Base-by-base conservation (phyloP, 257 asterid species). In the Ligustrum vulgare region DNA sequence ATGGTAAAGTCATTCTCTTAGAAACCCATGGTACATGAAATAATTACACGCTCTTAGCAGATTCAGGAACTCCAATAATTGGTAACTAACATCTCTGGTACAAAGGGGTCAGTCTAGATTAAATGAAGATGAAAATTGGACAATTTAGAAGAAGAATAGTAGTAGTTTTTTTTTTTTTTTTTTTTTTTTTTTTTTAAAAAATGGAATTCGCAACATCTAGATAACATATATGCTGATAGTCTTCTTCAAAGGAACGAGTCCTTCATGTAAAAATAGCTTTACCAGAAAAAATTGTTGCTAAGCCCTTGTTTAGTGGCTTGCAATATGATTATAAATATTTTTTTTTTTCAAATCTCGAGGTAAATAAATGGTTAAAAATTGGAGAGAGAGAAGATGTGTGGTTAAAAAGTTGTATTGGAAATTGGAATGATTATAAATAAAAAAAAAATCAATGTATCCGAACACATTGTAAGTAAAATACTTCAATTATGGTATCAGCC, bases 261-360 rank as follows among this genome's bases (percentile, higher is more conserved):
- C 76, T 82, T 49, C 6, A 20, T 43, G 16, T 36, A 34, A 73
- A 72, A 73, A 6, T 49, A 66, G 67, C 25, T 70, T 69, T 62
- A 63, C 68, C 39, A 60, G 39, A 62, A 65, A 65, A 54, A 28
- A 64, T 22, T 43, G 15, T 33, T 22, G 31, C 1, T 22, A 16
- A n/a, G n/a, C n/a, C n/a, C n/a, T n/a, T n/a, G n/a, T n/a, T n/a
- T n/a, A n/a, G n/a, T n/a, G n/a, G n/a, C n/a, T n/a, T n/a, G n/a
- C n/a, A n/a, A n/a, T n/a, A n/a, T n/a, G n/a, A n/a, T n/a, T n/a
- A n/a, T n/a, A n/a, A n/a, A n/a, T n/a, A n/a, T n/a, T n/a, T n/a
- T n/a, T n/a, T n/a, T n/a, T n/a, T n/a, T n/a, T n/a, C n/a, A n/a
- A n/a, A n/a, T n/a, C n/a, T n/a, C n/a, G n/a, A n/a, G n/a, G n/a